Evolutionary conservation across 1,284 basidiomycete genomes (phyloP).

Genomic region (Meripilus lineatus): DNA sequence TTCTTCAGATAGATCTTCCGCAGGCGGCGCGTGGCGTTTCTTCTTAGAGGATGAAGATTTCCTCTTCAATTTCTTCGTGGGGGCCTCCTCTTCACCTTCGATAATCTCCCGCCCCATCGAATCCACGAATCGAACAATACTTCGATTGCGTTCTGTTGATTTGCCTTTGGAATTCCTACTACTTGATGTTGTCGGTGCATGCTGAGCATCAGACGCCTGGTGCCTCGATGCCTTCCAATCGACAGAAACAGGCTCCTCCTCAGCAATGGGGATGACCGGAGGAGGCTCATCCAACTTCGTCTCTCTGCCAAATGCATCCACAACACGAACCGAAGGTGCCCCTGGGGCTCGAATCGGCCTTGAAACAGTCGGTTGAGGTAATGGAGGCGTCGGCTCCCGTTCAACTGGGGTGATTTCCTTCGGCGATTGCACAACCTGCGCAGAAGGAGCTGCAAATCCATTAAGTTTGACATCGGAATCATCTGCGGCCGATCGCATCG

Average conservation of each 20-base stretch:
- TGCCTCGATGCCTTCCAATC: too few species aligned
- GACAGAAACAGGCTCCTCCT: neutral
- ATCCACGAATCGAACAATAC: constrained; percentile 55
- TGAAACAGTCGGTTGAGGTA: constrained; percentile 11
- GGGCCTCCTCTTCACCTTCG: constrained; percentile 26
- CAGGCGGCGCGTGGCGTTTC: too few species aligned
- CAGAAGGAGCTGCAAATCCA: neutral
- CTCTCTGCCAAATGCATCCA: constrained; percentile 56
- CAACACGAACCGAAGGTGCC: constrained; percentile 47
- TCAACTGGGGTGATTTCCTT: constrained; percentile 10
- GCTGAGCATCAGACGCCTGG: too few species aligned
- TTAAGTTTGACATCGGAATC: constrained; percentile 5
- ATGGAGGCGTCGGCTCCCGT: constrained; percentile 14
- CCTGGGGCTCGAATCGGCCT: constrained; percentile 5
- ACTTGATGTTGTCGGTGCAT: too few species aligned
- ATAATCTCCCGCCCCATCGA: constrained; percentile 61
- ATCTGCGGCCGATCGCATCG: constrained; percentile 8
- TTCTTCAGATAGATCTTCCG: constrained; percentile 9
- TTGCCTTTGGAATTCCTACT: too few species aligned
- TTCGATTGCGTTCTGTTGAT: constrained; percentile 33
- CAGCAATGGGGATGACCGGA: neutral
- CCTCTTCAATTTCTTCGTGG: constrained; percentile 13
- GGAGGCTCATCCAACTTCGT: constrained; percentile 17
- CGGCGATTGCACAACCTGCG: neutral
- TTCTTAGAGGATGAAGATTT: too few species aligned